Conservation (phyloP, 192 early-diverging fungal genomes). For the Paraglomus occultum region DNA sequence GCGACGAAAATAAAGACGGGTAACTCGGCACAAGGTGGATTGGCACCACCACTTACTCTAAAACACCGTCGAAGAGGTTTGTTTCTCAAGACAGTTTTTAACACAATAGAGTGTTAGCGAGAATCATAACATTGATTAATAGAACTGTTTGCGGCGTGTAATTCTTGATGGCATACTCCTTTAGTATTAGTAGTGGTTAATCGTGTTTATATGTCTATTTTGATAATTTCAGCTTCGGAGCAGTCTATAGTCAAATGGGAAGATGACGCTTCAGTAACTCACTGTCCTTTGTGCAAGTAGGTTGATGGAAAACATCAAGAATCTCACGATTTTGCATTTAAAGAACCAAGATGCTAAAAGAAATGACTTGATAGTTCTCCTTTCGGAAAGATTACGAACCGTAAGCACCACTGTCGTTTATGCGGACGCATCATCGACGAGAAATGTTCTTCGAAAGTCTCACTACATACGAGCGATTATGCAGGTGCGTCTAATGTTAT, state of each 20-base stretch:
- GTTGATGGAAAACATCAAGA: neutral
- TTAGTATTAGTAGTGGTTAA: neutral
- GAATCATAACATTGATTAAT: neutral
- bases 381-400: constrained; percentile 55
- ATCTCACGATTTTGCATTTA: neutral
- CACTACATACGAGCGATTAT: constrained; percentile 42
- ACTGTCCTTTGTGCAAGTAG: constrained; percentile 47
- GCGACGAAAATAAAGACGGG: constrained; percentile 29
- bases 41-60: constrained; percentile 38
- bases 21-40: constrained; percentile 32
- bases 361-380: constrained; percentile 24
- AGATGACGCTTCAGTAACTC: constrained; percentile 42
- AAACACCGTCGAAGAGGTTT: constrained; percentile 40
- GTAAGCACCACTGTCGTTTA: constrained; percentile 71
- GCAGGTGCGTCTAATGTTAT: constrained; percentile 30
- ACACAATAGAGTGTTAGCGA: neutral
- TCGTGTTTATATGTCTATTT: neutral
- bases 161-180: neutral
- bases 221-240: constrained; percentile 34
- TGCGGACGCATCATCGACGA: constrained; percentile 67
- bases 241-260: constrained; percentile 49
- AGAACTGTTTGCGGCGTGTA: neutral
- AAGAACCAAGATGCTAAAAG: neutral
- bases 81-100: neutral
- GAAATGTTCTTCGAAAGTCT: constrained; percentile 53